phyloP scores from a whole-genome alignment of 2,329 filamentous ascomycete species.

The Emericellopsis atlantica region DNA sequence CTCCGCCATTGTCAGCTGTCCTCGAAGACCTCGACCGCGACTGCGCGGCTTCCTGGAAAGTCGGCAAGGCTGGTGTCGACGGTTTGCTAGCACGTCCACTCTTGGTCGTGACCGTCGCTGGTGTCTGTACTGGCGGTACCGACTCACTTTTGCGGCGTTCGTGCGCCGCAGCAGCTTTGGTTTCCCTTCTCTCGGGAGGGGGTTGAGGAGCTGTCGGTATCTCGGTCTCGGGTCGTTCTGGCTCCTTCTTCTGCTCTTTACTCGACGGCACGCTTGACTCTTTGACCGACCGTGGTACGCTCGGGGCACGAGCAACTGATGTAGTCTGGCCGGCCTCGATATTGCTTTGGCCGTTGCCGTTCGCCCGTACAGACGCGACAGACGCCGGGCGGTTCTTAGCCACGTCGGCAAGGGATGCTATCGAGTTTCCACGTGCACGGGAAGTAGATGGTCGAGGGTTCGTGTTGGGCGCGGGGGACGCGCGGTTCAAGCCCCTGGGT shows the following conservation, averaged over 20 bases:
- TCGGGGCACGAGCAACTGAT: slow-evolving; percentile 14
- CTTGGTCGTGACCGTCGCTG: slow-evolving; percentile 45
- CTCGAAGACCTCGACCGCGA: slow-evolving; percentile 35
- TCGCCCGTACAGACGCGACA: slow-evolving; percentile 21
- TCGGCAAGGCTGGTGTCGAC: slow-evolving; percentile 48
- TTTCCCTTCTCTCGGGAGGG: slow-evolving; percentile 28
- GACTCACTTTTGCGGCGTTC: slow-evolving; percentile 29
- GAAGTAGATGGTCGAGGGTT: slow-evolving; percentile 52
- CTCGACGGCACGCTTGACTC: slow-evolving; percentile 26
- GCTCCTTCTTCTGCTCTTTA: slow-evolving; percentile 20
- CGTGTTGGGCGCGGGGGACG: slow-evolving; percentile 46
- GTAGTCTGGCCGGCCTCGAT: slow-evolving; percentile 7
- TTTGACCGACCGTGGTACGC: slow-evolving; percentile 36
- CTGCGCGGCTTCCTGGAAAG: slow-evolving; percentile 43
- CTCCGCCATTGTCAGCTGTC: slow-evolving; percentile 22
- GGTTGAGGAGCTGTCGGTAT: slow-evolving; percentile 11
- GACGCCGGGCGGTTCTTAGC: slow-evolving; percentile 42
- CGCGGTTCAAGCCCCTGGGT: slow-evolving; percentile 32
- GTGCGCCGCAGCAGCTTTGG: slow-evolving; percentile 18
- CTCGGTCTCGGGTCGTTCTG: slow-evolving; percentile 12
- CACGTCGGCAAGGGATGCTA: slow-evolving; percentile 45
- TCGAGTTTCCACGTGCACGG: slow-evolving; percentile 64
- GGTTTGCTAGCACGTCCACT: slow-evolving; percentile 55
- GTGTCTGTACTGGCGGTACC: slow-evolving; percentile 23
- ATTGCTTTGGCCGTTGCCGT: too few species aligned